Conservation (phyloP, 495 filamentous ascomycete genomes). For the Annulohypoxylon bovei region DNA sequence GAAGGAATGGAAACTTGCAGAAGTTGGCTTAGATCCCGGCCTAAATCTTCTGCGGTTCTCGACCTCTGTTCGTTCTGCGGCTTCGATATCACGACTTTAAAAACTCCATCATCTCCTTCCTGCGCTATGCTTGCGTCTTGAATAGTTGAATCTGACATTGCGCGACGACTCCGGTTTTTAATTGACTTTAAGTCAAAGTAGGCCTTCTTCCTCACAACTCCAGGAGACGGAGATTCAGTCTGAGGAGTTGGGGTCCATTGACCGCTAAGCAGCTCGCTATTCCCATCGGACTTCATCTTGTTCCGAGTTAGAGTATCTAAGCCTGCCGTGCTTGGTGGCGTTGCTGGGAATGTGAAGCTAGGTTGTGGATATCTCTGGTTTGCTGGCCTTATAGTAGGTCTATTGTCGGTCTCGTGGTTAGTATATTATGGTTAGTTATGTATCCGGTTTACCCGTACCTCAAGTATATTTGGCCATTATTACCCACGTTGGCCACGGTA, state of each 20-base stretch:
- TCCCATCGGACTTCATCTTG: constrained; percentile 40
- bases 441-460: constrained; percentile 68
- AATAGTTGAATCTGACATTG: constrained; percentile 60
- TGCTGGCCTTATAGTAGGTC: constrained; percentile 67
- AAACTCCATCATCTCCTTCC: constrained; percentile 70
- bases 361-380: constrained; percentile 68
- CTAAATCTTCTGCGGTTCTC: constrained; percentile 71
- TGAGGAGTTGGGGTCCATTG: constrained; percentile 53
- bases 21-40: constrained; percentile 59
- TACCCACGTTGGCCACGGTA: constrained; percentile 92
- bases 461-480: constrained; percentile 92
- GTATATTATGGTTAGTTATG: constrained; percentile 16
- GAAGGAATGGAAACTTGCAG: constrained; percentile 86
- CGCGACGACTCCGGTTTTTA: constrained; percentile 54
- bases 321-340: constrained; percentile 66
- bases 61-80: constrained; percentile 67
- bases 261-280: constrained; percentile 56
- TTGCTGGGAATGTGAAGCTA: constrained; percentile 67
- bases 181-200: constrained; percentile 40
- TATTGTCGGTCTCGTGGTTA: constrained; percentile 43
- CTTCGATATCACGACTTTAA: constrained; percentile 87
- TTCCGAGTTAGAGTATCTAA: constrained; percentile 57
- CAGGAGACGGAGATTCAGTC: constrained; percentile 45
- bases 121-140: constrained; percentile 58
- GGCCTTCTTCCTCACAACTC: constrained; percentile 44